These are phyloP conservation scores for Buxus sempervirens DNA, from an alignment of 164 flowering plant genomes.

Conservation along the genomic window DNA sequence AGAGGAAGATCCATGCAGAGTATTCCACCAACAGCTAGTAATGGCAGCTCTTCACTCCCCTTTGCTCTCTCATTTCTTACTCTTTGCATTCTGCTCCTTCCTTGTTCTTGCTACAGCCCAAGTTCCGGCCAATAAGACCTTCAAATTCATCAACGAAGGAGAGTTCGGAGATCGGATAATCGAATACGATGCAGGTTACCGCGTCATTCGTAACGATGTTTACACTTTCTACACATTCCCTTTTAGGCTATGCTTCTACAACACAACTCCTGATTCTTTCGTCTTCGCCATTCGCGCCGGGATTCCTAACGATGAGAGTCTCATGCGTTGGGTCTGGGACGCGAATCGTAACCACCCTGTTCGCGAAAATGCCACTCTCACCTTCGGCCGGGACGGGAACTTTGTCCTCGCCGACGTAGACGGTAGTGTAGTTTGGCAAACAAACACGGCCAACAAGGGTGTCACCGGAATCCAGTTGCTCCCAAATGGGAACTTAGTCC, in stretches of 20 bases:
- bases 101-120: background rate
- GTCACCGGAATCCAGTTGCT: conserved; percentile 40
- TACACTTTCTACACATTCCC: conserved; percentile 21
- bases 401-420: conserved; percentile 45
- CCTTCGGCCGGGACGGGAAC: conserved; percentile 42
- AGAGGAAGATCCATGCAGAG: no score
- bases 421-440: conserved; percentile 52
- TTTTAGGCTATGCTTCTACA: conserved; percentile 40
- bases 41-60: background rate
- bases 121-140: conserved; percentile 18
- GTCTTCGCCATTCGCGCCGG: conserved; percentile 45
- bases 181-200: conserved; percentile 21
- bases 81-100: background rate
- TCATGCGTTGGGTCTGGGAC: conserved; percentile 52
- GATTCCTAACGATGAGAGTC: conserved; percentile 15
- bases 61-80: background rate
- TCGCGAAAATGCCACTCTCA: conserved; percentile 37
- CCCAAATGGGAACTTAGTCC: conserved; percentile 51
- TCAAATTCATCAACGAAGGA: conserved; percentile 19
- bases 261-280: conserved; percentile 46
- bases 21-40: no score
- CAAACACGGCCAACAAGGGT: conserved; percentile 47
- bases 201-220: background rate
- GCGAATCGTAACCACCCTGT: conserved; percentile 54
- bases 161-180: conserved; percentile 7